These are phyloP conservation scores for Hydnomerulius pinastri DNA, from an alignment of 768 basidiomycete species.

Conservation along the genomic window DNA sequence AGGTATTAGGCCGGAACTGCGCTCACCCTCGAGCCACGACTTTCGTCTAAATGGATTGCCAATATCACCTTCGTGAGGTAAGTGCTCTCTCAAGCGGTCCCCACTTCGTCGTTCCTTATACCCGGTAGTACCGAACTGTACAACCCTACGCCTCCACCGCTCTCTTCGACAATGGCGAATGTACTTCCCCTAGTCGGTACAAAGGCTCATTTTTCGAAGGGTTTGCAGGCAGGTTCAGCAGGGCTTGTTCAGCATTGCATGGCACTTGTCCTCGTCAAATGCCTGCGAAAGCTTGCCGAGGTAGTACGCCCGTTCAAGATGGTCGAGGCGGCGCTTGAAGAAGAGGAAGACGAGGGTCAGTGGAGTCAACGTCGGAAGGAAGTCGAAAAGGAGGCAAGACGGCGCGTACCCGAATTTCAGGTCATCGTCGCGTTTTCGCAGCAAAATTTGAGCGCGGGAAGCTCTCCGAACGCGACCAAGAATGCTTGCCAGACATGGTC, in stretches of 20 bases:
- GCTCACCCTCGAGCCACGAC: constrained; percentile 79
- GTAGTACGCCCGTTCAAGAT: constrained; percentile 52
- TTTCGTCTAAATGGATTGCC: constrained; percentile 89
- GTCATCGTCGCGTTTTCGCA: constrained; percentile 85
- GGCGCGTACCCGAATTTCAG: constrained; percentile 82
- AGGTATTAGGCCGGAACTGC: constrained; percentile 74
- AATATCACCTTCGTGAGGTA: constrained; percentile 83
- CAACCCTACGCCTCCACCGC: constrained; percentile 74
- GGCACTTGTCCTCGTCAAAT: constrained; percentile 75
- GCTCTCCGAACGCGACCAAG: constrained; percentile 40
- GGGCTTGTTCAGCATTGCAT: constrained; percentile 83
- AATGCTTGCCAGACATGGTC: constrained; percentile 69
- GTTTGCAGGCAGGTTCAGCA: constrained; percentile 66
- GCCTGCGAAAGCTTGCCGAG: constrained; percentile 66
- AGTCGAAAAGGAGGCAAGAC: constrained; percentile 72
- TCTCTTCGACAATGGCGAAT: constrained; percentile 71
- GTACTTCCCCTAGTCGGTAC: constrained; percentile 73
- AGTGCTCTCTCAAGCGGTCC: constrained; percentile 77
- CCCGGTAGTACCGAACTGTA: constrained; percentile 46
- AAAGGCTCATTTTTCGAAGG: constrained; percentile 78
- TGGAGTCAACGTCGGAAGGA: constrained; percentile 72
- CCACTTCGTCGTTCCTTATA: constrained; percentile 61
- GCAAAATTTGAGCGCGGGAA: constrained; percentile 34
- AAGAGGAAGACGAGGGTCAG: constrained; percentile 62
- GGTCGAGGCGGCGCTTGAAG: constrained; percentile 57